Percentiles rank a stretch among this genome's conserved stretches.
Conservation (phyloP, 768 basidiomycete species). For the Pulveroboletus sp. region DNA sequence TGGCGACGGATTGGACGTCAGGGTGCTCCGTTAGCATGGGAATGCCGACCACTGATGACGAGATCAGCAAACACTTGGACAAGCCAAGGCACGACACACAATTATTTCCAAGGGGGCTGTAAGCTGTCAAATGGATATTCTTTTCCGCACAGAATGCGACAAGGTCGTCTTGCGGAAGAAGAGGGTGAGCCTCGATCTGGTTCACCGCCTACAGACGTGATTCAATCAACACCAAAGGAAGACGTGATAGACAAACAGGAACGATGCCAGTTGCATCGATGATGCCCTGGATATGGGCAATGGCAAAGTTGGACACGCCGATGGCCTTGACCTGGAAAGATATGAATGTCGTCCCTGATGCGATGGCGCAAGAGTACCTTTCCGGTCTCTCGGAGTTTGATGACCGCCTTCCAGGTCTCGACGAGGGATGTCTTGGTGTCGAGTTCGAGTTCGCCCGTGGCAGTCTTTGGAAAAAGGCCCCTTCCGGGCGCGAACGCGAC, state of each 20-base stretch:
- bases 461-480: constrained; percentile 51
- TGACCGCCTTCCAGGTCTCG: constrained; percentile 83
- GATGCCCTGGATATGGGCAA: constrained; percentile 63
- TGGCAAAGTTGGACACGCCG: constrained; percentile 83
- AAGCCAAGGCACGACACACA: constrained; percentile 37
- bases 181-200: constrained; percentile 84
- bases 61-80: neutral
- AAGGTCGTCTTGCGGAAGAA: constrained; percentile 72
- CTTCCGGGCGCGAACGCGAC: constrained; percentile 61
- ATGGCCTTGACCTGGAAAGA: constrained; percentile 54
- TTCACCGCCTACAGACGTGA: constrained; percentile 49
- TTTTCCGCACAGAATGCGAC: constrained; percentile 66
- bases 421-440: constrained; percentile 61
- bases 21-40: constrained; percentile 69
- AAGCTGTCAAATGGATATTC: constrained; percentile 68
- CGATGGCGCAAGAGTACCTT: constrained; percentile 45
- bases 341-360: neutral
- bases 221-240: constrained; percentile 1
- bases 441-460: constrained; percentile 47
- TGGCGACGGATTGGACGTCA: constrained; percentile 59
- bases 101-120: constrained; percentile 81
- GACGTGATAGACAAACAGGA: constrained; percentile 63
- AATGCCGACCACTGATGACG: constrained; percentile 49
- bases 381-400: constrained; percentile 59
- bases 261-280: constrained; percentile 67